phyloP scores from a whole-genome alignment of 1,139 yeast genomes.

The Blastobotrys aristatus region DNA sequence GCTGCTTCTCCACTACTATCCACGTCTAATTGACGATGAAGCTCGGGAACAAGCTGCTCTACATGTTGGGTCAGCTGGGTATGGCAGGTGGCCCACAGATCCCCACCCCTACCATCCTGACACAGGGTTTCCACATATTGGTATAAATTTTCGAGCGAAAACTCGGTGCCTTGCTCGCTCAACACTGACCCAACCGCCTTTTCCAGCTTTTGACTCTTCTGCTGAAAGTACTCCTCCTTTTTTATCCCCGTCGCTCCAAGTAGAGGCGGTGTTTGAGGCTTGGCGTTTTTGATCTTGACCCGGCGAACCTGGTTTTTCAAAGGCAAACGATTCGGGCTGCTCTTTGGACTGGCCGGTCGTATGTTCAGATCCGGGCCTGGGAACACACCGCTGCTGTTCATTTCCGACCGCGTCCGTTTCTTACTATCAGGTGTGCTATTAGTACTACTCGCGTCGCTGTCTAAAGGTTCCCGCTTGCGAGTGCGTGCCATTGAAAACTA shows the following conservation, averaged over 20 bases:
- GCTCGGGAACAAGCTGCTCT: conserved; percentile 2
- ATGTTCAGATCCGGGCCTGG: conserved; percentile 18
- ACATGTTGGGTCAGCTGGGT: conserved; percentile 19
- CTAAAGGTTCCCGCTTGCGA: too few relatives aligned
- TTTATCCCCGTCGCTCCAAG: conserved; percentile 1
- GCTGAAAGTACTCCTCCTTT: conserved; percentile 21
- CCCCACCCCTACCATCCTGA: conserved; percentile 30
- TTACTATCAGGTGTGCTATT: too few relatives aligned
- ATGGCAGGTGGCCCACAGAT: conserved; percentile 25
- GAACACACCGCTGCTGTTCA: conserved; percentile 11
- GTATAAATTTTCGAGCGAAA: conserved; percentile 33
- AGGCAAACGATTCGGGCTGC: conserved; percentile 11
- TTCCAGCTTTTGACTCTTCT: conserved; percentile 20
- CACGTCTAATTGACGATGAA: conserved; percentile 6
- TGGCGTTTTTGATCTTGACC: conserved; percentile 18
- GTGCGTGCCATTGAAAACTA: too few relatives aligned
- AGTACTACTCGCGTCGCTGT: too few relatives aligned
- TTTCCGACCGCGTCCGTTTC: too few relatives aligned
- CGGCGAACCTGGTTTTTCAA: conserved; percentile 15
- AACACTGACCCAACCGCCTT: conserved; percentile 25
- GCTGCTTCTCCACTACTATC: conserved; percentile 1
- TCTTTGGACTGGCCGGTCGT: background rate
- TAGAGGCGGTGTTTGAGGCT: too few relatives aligned
- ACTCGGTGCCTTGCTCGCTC: conserved; percentile 15
- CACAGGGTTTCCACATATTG: conserved; percentile 38